Percentiles rank a stretch among this genome's conserved stretches.
Conservation (phyloP, 129 eudicot genomes). For the Flaveria ramosissima region DNA sequence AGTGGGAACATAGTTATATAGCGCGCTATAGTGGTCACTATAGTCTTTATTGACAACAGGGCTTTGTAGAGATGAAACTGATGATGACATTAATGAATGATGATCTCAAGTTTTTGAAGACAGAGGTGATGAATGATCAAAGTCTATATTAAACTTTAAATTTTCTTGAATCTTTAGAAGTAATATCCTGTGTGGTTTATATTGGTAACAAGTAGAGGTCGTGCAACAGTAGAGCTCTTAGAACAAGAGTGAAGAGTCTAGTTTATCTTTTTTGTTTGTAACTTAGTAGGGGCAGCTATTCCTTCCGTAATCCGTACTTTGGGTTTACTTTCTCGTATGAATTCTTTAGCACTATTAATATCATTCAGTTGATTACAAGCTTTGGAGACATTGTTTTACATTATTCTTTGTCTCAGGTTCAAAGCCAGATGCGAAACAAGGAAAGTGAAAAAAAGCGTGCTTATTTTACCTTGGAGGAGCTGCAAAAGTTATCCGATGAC, state of each 20-base stretch:
- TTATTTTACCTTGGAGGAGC: conserved; percentile 86
- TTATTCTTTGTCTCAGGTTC: conserved; percentile 52
- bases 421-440: conserved; percentile 81
- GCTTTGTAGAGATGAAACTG: conserved; percentile 8
- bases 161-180: too few species aligned
- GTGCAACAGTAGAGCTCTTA: background rate
- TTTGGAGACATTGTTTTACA: background rate
- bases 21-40: too few species aligned
- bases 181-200: too few species aligned
- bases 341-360: background rate
- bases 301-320: background rate
- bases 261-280: background rate
- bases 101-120: background rate
- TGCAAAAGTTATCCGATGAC: conserved; percentile 76
- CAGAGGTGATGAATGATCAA: too few species aligned
- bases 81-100: background rate
- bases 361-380: conserved; percentile 14
- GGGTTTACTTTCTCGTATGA: background rate
- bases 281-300: background rate
- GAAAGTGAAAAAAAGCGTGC: conserved; percentile 97
- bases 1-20: too few species aligned
- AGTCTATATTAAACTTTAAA: too few species aligned
- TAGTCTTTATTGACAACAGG: too few species aligned
- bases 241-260: background rate
- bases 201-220: too few species aligned